Evolutionary conservation across 352 stramenopile species (phyloP).

Genomic region (Phytophthora litchii): DNA sequence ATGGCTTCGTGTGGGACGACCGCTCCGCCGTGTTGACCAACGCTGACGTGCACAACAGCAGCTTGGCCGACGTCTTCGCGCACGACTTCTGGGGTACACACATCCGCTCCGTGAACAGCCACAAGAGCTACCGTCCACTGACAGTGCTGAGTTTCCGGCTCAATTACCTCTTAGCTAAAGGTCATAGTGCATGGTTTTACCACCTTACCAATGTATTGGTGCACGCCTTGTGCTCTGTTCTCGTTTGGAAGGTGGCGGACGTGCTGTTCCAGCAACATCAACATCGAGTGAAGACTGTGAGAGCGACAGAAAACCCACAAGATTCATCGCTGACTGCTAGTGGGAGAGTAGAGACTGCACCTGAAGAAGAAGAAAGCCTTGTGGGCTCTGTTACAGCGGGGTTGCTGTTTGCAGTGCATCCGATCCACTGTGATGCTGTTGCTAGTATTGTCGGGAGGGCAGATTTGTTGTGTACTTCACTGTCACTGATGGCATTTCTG

Average conservation of each 20-base stretch:
- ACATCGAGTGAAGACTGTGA: neutral
- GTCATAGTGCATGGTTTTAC: conserved; percentile 58
- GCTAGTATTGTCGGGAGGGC: conserved; percentile 91
- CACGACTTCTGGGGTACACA: conserved; percentile 90
- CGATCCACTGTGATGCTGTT: conserved; percentile 91
- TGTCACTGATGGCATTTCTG: conserved; percentile 72
- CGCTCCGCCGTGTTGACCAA: conserved; percentile 80
- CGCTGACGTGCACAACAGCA: conserved; percentile 49
- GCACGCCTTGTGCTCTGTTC: conserved; percentile 62
- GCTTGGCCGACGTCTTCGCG: conserved; percentile 54
- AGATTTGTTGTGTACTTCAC: conserved; percentile 84
- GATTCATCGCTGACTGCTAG: neutral
- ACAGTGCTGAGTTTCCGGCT: conserved; percentile 80
- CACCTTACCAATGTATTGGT: conserved; percentile 81
- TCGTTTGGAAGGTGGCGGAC: conserved; percentile 57
- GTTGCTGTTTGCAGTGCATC: conserved; percentile 91
- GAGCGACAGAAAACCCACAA: conserved; percentile 24
- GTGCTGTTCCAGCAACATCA: conserved; percentile 40
- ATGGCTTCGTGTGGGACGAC: conserved; percentile 92
- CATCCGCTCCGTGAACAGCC: conserved; percentile 60
- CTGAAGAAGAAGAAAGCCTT: neutral
- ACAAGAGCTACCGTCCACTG: conserved; percentile 91
- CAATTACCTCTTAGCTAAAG: conserved; percentile 56
- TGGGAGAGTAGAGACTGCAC: neutral
- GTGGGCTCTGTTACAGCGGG: conserved; percentile 40